These are phyloP conservation scores for Solanum paucissectum DNA, from an alignment of 257 asterid species.

Conservation along the genomic window DNA sequence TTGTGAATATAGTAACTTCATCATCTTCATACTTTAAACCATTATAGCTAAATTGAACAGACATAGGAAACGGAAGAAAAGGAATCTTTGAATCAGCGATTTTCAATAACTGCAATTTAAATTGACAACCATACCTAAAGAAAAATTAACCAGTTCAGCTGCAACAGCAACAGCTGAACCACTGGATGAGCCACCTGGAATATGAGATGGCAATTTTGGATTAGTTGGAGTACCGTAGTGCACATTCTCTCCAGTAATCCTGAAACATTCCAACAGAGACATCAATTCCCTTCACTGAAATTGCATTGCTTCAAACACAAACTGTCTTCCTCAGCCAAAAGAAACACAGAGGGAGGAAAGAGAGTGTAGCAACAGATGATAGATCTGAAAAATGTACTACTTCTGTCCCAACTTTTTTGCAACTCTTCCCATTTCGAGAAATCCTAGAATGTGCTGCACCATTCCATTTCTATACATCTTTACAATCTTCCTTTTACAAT, in stretches of 20 bases:
- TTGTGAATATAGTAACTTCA: background rate
- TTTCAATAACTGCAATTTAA: background rate
- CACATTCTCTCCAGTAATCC: slow-evolving; percentile 78
- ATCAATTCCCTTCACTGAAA: background rate
- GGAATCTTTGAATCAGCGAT: background rate
- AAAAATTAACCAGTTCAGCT: slow-evolving; percentile 67
- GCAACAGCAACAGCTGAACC: slow-evolving; percentile 96
- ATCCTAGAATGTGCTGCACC: background rate
- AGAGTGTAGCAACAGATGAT: background rate
- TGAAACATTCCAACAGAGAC: slow-evolving; percentile 24
- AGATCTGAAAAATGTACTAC: background rate
- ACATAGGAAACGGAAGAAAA: background rate
- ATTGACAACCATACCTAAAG: slow-evolving; percentile 51
- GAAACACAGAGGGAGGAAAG: background rate
- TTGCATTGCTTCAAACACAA: background rate
- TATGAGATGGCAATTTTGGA: slow-evolving; percentile 59
- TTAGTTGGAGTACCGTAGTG: slow-evolving; percentile 72
- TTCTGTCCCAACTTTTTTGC: background rate
- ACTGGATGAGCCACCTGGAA: slow-evolving; percentile 90
- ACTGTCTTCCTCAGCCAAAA: background rate
- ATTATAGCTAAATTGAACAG: background rate
- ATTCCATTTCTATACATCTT: background rate
- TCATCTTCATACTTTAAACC: background rate
- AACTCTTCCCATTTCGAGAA: background rate
- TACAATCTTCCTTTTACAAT: background rate